These are phyloP conservation scores for thale cress (Arabidopsis thaliana) DNA, from an alignment of 345 rosid species.

Conservation along the genomic window TAIR10.1 NC_003070.9:6083001-6083500, in stretches of 20 bases:
- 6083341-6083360: constrained; percentile 78
- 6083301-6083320: constrained; percentile 91
- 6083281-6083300: constrained; percentile 94
- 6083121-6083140: constrained; percentile 69
- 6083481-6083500: constrained; percentile 88
- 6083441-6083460: constrained; percentile 75
- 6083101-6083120: constrained; percentile 52
- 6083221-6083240: constrained; percentile 11
- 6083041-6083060: neutral
- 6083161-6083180: constrained; percentile 72
- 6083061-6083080: neutral
- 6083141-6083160: constrained; percentile 82
- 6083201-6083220: constrained; percentile 22
- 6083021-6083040: neutral
- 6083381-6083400: neutral
- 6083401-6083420: neutral
- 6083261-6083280: constrained; percentile 12
- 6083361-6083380: constrained; percentile 1
- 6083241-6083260: neutral
- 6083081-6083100: constrained; percentile 4
- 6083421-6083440: neutral
- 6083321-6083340: constrained; percentile 72
- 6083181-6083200: constrained; percentile 89
- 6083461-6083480: constrained; percentile 84
- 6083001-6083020: neutral